phyloP scores from a whole-genome alignment of 2,329 filamentous ascomycete genomes.

The Alternaria brassicicola region DNA sequence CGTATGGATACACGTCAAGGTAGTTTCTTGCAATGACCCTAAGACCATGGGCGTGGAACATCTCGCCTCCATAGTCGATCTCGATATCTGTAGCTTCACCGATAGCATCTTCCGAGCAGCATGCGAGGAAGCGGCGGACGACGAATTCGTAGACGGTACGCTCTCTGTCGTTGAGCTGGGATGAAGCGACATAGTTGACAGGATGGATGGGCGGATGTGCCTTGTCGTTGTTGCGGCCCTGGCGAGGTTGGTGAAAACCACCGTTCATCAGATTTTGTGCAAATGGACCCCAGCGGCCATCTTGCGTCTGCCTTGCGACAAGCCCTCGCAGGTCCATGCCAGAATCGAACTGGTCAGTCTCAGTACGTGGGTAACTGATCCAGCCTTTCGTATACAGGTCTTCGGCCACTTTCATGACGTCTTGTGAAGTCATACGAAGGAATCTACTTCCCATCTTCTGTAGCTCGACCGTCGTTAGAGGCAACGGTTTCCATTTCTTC shows the following conservation, averaged over 20 bases:
- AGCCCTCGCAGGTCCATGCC: conserved; percentile 83
- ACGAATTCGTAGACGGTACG: conserved; percentile 90
- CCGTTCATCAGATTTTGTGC: conserved; percentile 76
- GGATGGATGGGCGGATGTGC: conserved; percentile 98
- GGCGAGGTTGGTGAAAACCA: conserved; percentile 78
- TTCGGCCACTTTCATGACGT: conserved; percentile 87
- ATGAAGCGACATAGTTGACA: conserved; percentile 77
- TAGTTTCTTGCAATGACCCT: conserved; percentile 90
- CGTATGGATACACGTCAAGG: conserved; percentile 92
- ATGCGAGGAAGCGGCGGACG: conserved; percentile 87
- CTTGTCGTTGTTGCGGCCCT: conserved; percentile 90
- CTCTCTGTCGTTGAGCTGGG: conserved; percentile 67
- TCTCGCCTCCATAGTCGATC: conserved; percentile 81
- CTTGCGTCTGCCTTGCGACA: conserved; percentile 81
- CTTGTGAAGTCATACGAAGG: conserved; percentile 86
- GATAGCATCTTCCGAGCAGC: conserved; percentile 91
- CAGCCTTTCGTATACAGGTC: conserved; percentile 90
- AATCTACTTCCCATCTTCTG: conserved; percentile 94
- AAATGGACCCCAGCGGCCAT: conserved; percentile 78
- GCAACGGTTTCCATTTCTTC: conserved; percentile 90
- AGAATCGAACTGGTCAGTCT: conserved; percentile 93
- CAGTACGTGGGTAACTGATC: conserved; percentile 96
- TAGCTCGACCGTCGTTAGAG: conserved; percentile 92
- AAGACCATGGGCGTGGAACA: conserved; percentile 81
- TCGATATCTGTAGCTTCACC: conserved; percentile 86